Conservation (phyloP, 2,329 filamentous ascomycete species). For the Coniella lustricola region DNA sequence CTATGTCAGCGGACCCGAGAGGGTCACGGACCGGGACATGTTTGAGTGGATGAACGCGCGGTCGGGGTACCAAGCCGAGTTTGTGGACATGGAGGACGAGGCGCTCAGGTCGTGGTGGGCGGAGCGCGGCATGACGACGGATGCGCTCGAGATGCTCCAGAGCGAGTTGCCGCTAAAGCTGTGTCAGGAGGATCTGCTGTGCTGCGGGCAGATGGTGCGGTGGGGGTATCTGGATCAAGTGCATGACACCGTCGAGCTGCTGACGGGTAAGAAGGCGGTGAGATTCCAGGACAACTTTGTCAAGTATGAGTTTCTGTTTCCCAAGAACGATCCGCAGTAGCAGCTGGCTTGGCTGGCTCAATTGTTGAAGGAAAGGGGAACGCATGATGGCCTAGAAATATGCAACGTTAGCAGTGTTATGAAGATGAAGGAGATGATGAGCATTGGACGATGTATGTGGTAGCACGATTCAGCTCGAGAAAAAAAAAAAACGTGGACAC, state of each 20-base stretch:
- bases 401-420: too few relatives aligned
- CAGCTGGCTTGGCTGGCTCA: background rate
- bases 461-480: too few relatives aligned
- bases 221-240: constrained; percentile 10
- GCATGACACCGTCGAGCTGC: constrained; percentile 11
- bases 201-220: constrained; percentile 16
- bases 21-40: constrained; percentile 17
- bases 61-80: constrained; percentile 16
- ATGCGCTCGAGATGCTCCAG: constrained; percentile 15
- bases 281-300: constrained; percentile 12
- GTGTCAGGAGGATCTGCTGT: constrained; percentile 18
- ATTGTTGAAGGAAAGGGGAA: too few relatives aligned
- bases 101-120: constrained; percentile 16
- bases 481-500: too few relatives aligned
- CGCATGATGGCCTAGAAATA: too few relatives aligned
- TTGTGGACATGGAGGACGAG: constrained; percentile 17
- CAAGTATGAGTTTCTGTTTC: constrained; percentile 13
- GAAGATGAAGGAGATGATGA: too few relatives aligned
- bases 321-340: constrained; percentile 6
- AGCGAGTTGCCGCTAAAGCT: constrained; percentile 16
- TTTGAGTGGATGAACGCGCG: constrained; percentile 18
- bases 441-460: too few relatives aligned
- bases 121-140: constrained; percentile 14
- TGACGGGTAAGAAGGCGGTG: constrained; percentile 11
- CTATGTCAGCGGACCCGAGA: constrained; percentile 17